Conservation (phyloP, 2,329 filamentous ascomycete genomes). For the Stylonectria norvegica region DNA sequence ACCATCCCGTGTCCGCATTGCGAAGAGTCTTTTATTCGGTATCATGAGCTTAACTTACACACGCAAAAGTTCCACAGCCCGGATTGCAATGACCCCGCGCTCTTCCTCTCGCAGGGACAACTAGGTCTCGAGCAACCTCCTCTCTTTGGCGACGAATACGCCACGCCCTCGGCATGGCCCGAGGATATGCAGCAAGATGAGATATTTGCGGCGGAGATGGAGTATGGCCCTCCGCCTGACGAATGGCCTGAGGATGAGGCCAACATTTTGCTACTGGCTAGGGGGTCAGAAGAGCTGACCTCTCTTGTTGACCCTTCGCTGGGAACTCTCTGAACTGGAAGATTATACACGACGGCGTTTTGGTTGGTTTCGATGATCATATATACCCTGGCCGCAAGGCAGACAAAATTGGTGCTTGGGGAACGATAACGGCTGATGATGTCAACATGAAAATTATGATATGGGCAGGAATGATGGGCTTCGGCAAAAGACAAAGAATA, state of each 20-base stretch:
- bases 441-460: too few species aligned
- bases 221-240: constrained; percentile 32
- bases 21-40: constrained; percentile 44
- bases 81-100: constrained; percentile 16
- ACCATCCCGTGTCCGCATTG: constrained; percentile 48
- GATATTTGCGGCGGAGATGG: constrained; percentile 35
- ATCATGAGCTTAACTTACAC: constrained; percentile 49
- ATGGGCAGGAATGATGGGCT: too few species aligned
- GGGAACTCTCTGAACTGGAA: constrained; percentile 2
- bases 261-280: constrained; percentile 40
- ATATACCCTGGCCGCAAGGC: constrained; percentile 24
- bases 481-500: too few species aligned
- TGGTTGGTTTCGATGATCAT: constrained; percentile 8
- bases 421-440: too few species aligned
- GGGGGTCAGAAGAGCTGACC: constrained; percentile 25
- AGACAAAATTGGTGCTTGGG: too few species aligned
- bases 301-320: constrained; percentile 33
- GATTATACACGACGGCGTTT: not conserved
- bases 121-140: constrained; percentile 14
- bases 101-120: constrained; percentile 22
- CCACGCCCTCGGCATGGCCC: constrained; percentile 21
- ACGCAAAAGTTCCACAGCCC: constrained; percentile 31
- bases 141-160: constrained; percentile 19
- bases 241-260: constrained; percentile 45
- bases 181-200: constrained; percentile 26